A percentile compares a stretch with the other conserved stretches of the same genome.
phyloP scores from a whole-genome alignment of 306 rosid genomes.

The Ochetophila trinervis region DNA sequence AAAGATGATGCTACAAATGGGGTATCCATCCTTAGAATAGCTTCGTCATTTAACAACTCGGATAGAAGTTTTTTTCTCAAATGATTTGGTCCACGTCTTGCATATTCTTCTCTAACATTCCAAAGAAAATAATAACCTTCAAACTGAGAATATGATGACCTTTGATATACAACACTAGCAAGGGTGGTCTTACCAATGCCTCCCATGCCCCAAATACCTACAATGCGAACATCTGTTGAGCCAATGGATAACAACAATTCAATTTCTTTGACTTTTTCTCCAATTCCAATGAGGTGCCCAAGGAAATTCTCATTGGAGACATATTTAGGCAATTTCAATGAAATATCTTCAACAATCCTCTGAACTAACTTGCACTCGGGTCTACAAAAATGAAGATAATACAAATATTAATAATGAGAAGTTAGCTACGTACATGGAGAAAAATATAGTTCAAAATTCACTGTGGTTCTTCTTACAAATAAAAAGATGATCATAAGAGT shows the following conservation, averaged over 20 bases:
- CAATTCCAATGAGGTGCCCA: not conserved
- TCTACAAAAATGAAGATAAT: no score
- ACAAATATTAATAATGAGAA: no score
- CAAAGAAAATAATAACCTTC: not conserved
- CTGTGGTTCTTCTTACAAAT: no score
- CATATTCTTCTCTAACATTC: not conserved
- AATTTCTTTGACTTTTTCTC: not conserved
- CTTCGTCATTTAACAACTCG: not conserved
- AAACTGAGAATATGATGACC: not conserved
- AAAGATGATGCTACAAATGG: not conserved
- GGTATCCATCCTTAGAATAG: not conserved
- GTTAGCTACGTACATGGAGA: no score
- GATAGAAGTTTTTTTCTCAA: not conserved
- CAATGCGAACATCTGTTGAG: not conserved
- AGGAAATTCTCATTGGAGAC: no score
- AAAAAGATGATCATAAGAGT: no score
- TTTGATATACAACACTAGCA: not conserved
- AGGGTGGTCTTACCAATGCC: not conserved
- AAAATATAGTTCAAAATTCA: no score
- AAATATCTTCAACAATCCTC: no score
- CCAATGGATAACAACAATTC: not conserved
- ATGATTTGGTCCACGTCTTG: not conserved
- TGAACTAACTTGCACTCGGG: no score
- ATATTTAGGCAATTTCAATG: no score
- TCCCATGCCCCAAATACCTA: not conserved